Evolutionary conservation across 495 filamentous ascomycete species (phyloP).

Genomic region (Hypomontagnella monticulosa): DNA sequence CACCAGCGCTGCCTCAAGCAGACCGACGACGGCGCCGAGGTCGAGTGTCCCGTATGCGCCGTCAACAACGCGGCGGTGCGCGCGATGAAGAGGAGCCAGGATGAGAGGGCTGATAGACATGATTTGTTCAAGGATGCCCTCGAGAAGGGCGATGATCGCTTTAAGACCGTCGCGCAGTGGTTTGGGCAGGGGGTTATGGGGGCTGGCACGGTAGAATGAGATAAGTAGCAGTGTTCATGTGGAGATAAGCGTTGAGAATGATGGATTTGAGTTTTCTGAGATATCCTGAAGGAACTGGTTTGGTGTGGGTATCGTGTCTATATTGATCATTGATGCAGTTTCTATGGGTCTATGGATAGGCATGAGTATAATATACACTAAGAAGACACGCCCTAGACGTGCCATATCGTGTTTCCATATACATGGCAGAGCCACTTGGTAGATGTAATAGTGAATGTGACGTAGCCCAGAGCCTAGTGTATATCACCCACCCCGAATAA

Average conservation of each 20-base stretch:
- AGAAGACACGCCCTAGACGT: background rate
- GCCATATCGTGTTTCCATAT: too few relatives aligned
- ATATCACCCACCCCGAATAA: constrained; percentile 47
- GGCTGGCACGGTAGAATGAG: constrained; percentile 49
- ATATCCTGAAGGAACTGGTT: background rate
- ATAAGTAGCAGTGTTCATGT: background rate
- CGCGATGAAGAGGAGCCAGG: constrained; percentile 84
- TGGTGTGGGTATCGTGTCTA: constrained; percentile 15
- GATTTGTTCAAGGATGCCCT: constrained; percentile 88
- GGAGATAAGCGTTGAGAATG: background rate
- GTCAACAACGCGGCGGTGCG: constrained; percentile 84
- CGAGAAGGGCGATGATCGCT: constrained; percentile 80
- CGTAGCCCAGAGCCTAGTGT: background rate
- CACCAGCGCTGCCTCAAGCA: constrained; percentile 82
- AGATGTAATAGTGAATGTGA: too few relatives aligned
- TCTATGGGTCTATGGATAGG: constrained; percentile 2
- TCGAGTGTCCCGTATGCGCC: constrained; percentile 87
- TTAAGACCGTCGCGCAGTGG: constrained; percentile 90
- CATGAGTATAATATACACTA: background rate
- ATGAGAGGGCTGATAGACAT: constrained; percentile 87
- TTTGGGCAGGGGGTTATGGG: constrained; percentile 94
- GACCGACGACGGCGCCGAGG: constrained; percentile 60
- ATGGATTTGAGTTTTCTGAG: background rate
- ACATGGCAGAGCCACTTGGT: too few relatives aligned
- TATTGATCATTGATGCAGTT: background rate